Percentiles rank a stretch among this genome's conserved stretches.
These are phyloP conservation scores for Suzukiozyma palmioleophila DNA, from an alignment of 1,139 yeast genomes.

Conservation along the genomic window DNA sequence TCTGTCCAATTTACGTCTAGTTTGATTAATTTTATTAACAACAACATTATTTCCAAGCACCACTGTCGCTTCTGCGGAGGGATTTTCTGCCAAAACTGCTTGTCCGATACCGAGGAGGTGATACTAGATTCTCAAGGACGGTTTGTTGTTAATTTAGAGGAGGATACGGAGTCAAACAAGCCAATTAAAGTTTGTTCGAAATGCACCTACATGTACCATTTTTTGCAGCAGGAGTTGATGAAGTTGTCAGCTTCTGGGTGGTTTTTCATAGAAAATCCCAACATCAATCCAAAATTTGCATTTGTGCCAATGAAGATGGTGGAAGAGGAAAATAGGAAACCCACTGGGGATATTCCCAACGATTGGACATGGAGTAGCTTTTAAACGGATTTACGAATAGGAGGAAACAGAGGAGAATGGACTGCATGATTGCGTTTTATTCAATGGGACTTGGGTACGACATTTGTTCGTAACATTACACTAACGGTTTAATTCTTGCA, in stretches of 20 bases:
- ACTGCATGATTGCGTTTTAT: no score
- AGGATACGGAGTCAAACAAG: not conserved
- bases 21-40: conserved; percentile 2
- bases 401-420: no score
- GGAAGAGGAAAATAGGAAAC: conserved; percentile 3
- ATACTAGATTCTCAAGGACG: conserved; percentile 1
- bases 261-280: conserved; percentile 3
- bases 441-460: no score
- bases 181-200: conserved; percentile 1
- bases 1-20: conserved; percentile 23
- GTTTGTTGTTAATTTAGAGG: not conserved
- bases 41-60: conserved; percentile 31
- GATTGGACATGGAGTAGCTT: conserved; percentile 50
- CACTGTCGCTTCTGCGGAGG: conserved; percentile 45
- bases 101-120: conserved; percentile 14
- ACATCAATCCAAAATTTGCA: conserved; percentile 1
- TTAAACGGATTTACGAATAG: conserved; percentile 10
- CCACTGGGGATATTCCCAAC: conserved; percentile 22
- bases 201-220: conserved; percentile 1
- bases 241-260: not conserved
- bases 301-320: conserved; percentile 2
- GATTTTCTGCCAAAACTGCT: conserved; percentile 34
- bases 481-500: no score
- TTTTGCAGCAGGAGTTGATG: conserved; percentile 2
- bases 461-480: no score